phyloP scores from a whole-genome alignment of 1,284 basidiomycete species.

The Rhodotorula sp. region DNA sequence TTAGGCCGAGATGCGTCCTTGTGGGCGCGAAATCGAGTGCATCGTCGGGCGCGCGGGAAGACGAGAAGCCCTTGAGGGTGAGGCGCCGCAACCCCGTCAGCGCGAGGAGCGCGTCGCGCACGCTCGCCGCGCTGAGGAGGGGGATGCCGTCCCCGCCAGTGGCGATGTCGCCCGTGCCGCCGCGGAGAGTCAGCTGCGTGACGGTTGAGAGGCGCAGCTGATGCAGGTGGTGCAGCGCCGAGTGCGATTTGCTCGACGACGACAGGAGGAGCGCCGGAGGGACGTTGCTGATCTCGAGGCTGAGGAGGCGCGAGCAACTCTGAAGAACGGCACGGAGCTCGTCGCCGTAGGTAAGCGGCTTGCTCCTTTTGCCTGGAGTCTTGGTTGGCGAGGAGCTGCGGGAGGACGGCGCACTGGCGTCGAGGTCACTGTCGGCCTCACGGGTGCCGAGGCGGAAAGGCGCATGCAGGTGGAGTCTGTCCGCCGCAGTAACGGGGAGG shows the following conservation, averaged over 20 bases:
- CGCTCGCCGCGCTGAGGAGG: neutral
- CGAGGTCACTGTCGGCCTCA: slow-evolving; percentile 21
- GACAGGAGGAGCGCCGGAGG: slow-evolving; percentile 18
- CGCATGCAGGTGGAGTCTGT: neutral
- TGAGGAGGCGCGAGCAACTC: slow-evolving; percentile 24
- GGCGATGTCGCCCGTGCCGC: neutral
- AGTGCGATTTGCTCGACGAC: neutral
- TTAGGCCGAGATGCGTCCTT: neutral
- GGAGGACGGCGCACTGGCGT: neutral
- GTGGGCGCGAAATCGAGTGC: slow-evolving; percentile 21
- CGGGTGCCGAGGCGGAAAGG: fast-evolving
- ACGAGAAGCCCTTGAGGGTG: slow-evolving; percentile 22
- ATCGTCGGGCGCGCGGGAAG: neutral
- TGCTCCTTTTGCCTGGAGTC: neutral
- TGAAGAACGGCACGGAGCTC: slow-evolving; percentile 27
- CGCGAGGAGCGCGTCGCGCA: slow-evolving; percentile 30
- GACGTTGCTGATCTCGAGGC: slow-evolving; percentile 27
- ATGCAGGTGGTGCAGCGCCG: slow-evolving; percentile 27
- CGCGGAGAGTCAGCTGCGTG: slow-evolving; percentile 14
- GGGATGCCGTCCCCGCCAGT: neutral
- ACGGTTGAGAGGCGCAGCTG: slow-evolving; percentile 27
- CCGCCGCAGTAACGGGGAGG: neutral
- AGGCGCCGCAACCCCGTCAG: slow-evolving; percentile 17
- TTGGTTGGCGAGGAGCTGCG: too few relatives aligned
- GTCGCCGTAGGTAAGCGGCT: neutral